These are phyloP conservation scores for Aspergillus transmontanensis DNA, from an alignment of 2,329 filamentous ascomycete genomes.

Conservation along the genomic window DNA sequence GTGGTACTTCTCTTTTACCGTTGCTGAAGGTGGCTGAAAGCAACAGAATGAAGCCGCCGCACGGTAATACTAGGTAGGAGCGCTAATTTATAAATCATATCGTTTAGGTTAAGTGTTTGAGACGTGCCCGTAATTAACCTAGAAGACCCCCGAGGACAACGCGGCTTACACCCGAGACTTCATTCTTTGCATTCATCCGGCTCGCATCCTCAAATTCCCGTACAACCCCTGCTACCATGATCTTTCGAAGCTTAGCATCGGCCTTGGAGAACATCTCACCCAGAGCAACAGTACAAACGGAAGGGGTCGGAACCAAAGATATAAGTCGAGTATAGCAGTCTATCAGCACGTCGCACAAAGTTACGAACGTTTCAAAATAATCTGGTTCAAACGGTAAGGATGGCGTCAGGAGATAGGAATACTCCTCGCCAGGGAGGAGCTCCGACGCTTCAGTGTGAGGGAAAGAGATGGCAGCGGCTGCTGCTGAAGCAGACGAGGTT, in stretches of 20 bases:
- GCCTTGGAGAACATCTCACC: slow-evolving; percentile 89
- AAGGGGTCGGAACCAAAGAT: slow-evolving; percentile 71
- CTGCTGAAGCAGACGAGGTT: slow-evolving; percentile 38
- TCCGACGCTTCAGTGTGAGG: slow-evolving; percentile 58
- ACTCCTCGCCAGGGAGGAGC: slow-evolving; percentile 80
- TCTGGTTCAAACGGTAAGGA: slow-evolving; percentile 93
- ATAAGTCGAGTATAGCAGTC: slow-evolving; percentile 85
- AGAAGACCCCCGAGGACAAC: slow-evolving; percentile 87
- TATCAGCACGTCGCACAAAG: slow-evolving; percentile 91
- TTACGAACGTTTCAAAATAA: slow-evolving; percentile 95
- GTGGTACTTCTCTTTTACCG: neutral
- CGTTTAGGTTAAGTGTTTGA: neutral
- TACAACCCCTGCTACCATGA: slow-evolving; percentile 82
- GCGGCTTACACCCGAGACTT: slow-evolving; percentile 83
- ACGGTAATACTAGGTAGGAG: neutral
- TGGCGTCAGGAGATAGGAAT: slow-evolving; percentile 85
- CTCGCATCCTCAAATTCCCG: slow-evolving; percentile 92
- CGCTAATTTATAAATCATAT: neutral
- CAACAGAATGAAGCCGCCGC: neutral
- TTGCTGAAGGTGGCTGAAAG: neutral
- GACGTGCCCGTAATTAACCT: slow-evolving; percentile 33
- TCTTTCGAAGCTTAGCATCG: slow-evolving; percentile 81
- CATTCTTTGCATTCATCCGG: slow-evolving; percentile 72
- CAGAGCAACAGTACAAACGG: slow-evolving; percentile 69
- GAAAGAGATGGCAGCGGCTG: slow-evolving; percentile 43